These are phyloP conservation scores for Macrophomina pseudophaseolina DNA, from an alignment of 2,329 filamentous ascomycete genomes.

Conservation along the genomic window DNA sequence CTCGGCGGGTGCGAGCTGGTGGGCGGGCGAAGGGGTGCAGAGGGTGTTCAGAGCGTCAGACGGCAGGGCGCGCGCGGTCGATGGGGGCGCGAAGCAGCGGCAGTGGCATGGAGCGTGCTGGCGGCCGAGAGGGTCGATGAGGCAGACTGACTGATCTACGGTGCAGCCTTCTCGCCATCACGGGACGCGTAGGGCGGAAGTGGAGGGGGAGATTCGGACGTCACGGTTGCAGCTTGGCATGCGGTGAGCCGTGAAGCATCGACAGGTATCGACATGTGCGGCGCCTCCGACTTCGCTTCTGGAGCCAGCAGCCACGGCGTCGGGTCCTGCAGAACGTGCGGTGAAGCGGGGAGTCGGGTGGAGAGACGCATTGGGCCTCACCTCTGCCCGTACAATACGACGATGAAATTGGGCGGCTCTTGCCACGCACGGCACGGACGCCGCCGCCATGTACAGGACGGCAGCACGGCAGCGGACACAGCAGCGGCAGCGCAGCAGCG, in stretches of 20 bases:
- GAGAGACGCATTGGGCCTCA: slow-evolving; percentile 14
- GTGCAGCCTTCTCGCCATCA: slow-evolving; percentile 4
- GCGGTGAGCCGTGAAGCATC: slow-evolving; percentile 10
- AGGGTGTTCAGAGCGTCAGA: neutral
- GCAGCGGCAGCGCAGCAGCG: neutral
- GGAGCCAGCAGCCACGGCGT: slow-evolving; percentile 1
- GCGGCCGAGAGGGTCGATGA: neutral
- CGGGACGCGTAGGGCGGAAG: neutral
- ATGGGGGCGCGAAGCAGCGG: neutral
- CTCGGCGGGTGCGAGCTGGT: neutral
- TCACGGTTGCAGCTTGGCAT: neutral
- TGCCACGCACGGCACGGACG: slow-evolving; percentile 12
- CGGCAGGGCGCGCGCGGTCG: no score
- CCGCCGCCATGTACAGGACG: neutral
- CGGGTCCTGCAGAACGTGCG: slow-evolving; percentile 2
- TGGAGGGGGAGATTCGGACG: neutral
- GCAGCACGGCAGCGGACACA: neutral
- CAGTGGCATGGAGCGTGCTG: neutral
- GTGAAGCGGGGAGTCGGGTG: slow-evolving; percentile 9
- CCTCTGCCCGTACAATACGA: slow-evolving; percentile 1
- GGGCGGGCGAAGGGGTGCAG: neutral
- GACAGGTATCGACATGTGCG: neutral
- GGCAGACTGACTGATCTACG: neutral
- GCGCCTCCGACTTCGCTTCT: slow-evolving; percentile 2
- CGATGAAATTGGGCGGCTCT: slow-evolving; percentile 11